Base-by-base conservation (phyloP, 1,284 basidiomycete genomes). In the Ustilago loliicola region DNA sequence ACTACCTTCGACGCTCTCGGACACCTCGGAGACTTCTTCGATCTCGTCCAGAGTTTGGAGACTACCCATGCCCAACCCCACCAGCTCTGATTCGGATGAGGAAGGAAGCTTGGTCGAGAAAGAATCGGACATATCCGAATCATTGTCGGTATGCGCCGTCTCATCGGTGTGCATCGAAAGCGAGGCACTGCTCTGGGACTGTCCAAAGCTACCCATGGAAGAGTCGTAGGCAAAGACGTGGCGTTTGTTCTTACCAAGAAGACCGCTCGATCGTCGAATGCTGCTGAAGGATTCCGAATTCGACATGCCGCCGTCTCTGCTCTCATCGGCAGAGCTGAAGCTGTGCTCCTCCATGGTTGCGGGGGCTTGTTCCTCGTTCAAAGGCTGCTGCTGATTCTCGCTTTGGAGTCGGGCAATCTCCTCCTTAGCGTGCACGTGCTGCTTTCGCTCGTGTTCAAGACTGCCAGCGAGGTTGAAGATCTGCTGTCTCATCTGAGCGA, bases 401-500 rank as follows among this genome's bases (percentile, higher is more conserved):
- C n/a, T n/a, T 7, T 21, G 75, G 38, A 79, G 32, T 1, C 67
- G 62, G 0, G 72, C 75, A 10, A 79, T 59, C 60, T 83, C 67
- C 25, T 79, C 57, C 71, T 80, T 69, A 25, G 79, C 71, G n/a
- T 69, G 63, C 21, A 72, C 40, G 55, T 85, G 85, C 68, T 82
- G 76, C 54, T 77, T 79, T 13, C 82, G 69, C 78, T 86, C 85
- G 30, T 84, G 77, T 64, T 83, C 79, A 7, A 86, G 79, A n/a
- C 72, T 80, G 36, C 80, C 80, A 23, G 82, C 82, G 15, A 86
- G 69, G 52, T 79, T 84, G 58, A 86, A 79, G 72, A 85, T 86
- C 75, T 86, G 85, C 75, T 86, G 82, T 10, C 84, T 80, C 84
- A 86, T 85, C 29, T 85, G 80, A 0, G 72, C 69, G n/a, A 86